Evolutionary conservation across 106 monocot species (phyloP).

Genomic region (Gastrodia elata): DNA sequence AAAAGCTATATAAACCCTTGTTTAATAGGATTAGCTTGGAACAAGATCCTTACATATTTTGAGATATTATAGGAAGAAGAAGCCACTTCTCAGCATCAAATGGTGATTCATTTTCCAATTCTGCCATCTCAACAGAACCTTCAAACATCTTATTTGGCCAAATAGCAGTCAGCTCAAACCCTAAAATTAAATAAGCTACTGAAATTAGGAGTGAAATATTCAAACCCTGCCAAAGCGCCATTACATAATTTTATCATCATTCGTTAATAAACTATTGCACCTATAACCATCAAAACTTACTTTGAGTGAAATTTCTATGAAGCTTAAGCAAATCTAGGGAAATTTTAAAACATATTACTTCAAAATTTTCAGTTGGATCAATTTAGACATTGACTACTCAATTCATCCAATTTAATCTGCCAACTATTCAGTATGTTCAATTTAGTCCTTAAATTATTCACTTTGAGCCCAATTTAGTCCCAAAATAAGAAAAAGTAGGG

Average conservation of each 20-base stretch:
- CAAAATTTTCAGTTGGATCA: too few relatives aligned
- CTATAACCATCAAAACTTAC: not conserved
- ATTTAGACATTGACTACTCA: too few relatives aligned
- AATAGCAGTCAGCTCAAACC: slow-evolving; percentile 69
- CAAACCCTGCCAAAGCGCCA: not conserved
- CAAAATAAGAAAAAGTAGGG: too few relatives aligned
- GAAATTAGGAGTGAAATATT: not conserved
- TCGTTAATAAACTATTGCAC: not conserved
- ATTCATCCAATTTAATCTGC: too few relatives aligned
- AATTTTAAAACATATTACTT: too few relatives aligned
- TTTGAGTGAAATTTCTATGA: not conserved
- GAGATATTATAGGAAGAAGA: slow-evolving; percentile 48
- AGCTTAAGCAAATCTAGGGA: not conserved
- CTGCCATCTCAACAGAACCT: slow-evolving; percentile 87
- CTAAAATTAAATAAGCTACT: slow-evolving; percentile 22
- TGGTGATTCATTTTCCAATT: slow-evolving; percentile 87
- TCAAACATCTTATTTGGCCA: slow-evolving; percentile 54
- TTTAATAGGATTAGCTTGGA: not conserved
- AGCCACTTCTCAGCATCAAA: slow-evolving; percentile 88
- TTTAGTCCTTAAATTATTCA: too few relatives aligned
- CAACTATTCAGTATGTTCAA: too few relatives aligned
- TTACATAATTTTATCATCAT: not conserved
- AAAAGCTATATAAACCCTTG: not conserved
- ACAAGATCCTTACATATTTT: slow-evolving; percentile 48
- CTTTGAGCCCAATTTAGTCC: too few relatives aligned